Conservation (phyloP, 169 alveolate species). For the Plasmodium falciparum region DNA sequence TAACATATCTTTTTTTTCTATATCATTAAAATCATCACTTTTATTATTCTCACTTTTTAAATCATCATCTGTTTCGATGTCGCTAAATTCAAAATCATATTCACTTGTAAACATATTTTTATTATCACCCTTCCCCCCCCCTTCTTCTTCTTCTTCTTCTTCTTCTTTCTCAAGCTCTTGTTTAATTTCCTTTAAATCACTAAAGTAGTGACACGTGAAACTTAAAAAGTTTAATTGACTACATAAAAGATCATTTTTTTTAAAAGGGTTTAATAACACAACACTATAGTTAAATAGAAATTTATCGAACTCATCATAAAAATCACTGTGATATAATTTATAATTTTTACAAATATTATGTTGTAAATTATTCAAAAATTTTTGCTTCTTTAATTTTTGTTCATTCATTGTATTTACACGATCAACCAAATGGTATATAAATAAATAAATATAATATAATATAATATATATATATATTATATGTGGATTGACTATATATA, state of each 20-base stretch:
- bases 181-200: neutral
- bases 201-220: slow-evolving; percentile 36
- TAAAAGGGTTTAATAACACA: slow-evolving; percentile 36
- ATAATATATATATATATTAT: neutral
- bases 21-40: neutral
- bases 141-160: neutral
- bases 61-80: neutral
- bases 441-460: neutral
- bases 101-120: neutral
- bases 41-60: neutral
- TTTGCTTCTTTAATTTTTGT: slow-evolving; percentile 21
- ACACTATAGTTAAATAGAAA: slow-evolving; percentile 69
- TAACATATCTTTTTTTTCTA: neutral
- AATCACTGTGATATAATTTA: slow-evolving; percentile 12
- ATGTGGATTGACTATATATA: neutral
- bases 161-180: neutral
- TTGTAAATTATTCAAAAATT: slow-evolving; percentile 37
- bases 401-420: slow-evolving; percentile 20
- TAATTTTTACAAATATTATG: slow-evolving; percentile 35
- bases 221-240: slow-evolving; percentile 36
- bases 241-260: slow-evolving; percentile 51
- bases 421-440: neutral
- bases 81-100: neutral
- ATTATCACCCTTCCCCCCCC: neutral
- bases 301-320: slow-evolving; percentile 45